These are phyloP conservation scores for Harringtonia lauricola DNA, from an alignment of 2,329 filamentous ascomycete species.

Conservation along the genomic window DNA sequence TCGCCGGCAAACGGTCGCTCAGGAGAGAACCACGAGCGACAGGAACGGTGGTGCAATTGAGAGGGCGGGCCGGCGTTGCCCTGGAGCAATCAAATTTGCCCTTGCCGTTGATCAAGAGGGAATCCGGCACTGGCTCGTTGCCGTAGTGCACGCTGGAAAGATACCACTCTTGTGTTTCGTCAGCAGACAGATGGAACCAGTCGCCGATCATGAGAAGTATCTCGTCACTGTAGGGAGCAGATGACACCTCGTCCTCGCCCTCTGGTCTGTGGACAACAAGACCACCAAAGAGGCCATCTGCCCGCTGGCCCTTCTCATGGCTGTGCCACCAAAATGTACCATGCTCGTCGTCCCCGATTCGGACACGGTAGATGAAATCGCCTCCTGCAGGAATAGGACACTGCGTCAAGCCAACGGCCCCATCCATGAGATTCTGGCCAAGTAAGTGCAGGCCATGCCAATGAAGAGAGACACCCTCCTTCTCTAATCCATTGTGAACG, in stretches of 20 bases:
- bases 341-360: slow-evolving; percentile 5
- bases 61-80: slow-evolving; percentile 2
- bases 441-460: slow-evolving; percentile 32
- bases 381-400: slow-evolving; percentile 52
- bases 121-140: slow-evolving; percentile 8
- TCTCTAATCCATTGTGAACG: slow-evolving; percentile 27
- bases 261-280: slow-evolving; percentile 52
- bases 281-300: slow-evolving; percentile 51
- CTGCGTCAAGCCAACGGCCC: slow-evolving; percentile 52
- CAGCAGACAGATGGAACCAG: slow-evolving; percentile 31
- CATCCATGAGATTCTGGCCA: slow-evolving; percentile 50
- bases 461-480: slow-evolving; percentile 27
- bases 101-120: slow-evolving; percentile 8
- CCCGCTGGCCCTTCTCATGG: slow-evolving; percentile 54
- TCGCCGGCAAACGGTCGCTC: background rate
- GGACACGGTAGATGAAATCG: slow-evolving; percentile 44
- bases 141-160: slow-evolving; percentile 1
- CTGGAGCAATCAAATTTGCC: slow-evolving; percentile 6
- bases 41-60: too few species aligned
- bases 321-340: slow-evolving; percentile 52
- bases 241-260: slow-evolving; percentile 27
- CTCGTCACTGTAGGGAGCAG: slow-evolving; percentile 52
- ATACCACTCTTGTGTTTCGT: background rate
- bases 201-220: slow-evolving; percentile 54
- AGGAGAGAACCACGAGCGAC: too few species aligned